Evolutionary conservation across 108 stramenopile species (phyloP), one percentile per base, ranked within the genome.

Genomic region (Mediolabrus comicus): DNA sequence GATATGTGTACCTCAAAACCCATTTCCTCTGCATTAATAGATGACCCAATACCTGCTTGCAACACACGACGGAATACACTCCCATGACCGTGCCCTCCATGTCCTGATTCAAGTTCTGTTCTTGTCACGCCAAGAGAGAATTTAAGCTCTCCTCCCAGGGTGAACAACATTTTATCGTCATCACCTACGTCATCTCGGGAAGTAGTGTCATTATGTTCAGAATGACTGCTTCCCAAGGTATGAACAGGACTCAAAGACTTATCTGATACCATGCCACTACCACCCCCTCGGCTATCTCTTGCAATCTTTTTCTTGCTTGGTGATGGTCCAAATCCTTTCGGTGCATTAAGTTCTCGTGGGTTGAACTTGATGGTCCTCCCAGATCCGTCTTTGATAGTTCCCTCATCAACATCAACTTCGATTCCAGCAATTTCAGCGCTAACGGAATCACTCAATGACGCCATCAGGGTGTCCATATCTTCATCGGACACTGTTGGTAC

Each of bases 81-180:
- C 4, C 70, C 74, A 24, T 72, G 80, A 3, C 65, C 72, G 0
- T 35, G 38, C 14, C 59, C 55, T 5, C 59, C 72, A 39, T 68
- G 59, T 32, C 68, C 65, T 7, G 76, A 74, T 59, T 87, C 85
- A 17, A 90, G 73, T 59, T 90, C 89, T 33, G 75, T 41, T 49
- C 74, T 71, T 1, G 81, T 83, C 0, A 90, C 73, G 35, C 86
- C 85, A 35, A 90, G 79, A 17, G 83, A 72, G 65, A 90, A 90
- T 31, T 86, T 82, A 9, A 89, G 52, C 49, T 83, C 88, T 39
- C 86, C 85, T 10, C 84, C 83, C 3, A 86, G 75, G 36, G 73
- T 74, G 36, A 71, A 83, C 49, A 39, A 71, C n/a, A 68, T 59
- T 63, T 63, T 69, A 16, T 67, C 41, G 11, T 65, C 65, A 8